phyloP scores from a whole-genome alignment of 2,329 filamentous ascomycete genomes.

The Clarireedia monteithiana region DNA sequence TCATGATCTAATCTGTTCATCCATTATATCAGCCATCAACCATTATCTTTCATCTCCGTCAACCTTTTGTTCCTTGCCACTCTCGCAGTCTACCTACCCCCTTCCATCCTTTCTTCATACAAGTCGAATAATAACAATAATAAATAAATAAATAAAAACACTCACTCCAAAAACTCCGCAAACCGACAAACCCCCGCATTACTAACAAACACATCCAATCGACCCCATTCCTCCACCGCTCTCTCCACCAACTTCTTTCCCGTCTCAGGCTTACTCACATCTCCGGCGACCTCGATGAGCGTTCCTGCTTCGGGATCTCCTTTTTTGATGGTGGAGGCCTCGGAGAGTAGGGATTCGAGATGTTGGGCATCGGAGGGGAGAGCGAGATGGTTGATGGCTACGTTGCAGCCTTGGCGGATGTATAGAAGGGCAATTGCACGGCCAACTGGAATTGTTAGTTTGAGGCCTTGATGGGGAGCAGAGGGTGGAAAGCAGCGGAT shows the following conservation, averaged over 20 bases:
- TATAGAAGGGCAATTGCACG: slow-evolving; percentile 77
- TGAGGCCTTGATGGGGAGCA: slow-evolving; percentile 15
- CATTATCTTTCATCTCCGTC: not conserved
- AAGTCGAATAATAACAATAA: not conserved
- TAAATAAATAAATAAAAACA: slow-evolving; percentile 12
- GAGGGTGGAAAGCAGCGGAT: slow-evolving; percentile 39
- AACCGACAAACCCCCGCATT: slow-evolving; percentile 89
- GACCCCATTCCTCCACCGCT: slow-evolving; percentile 53
- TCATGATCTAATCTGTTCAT: slow-evolving; percentile 50
- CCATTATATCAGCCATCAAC: not conserved
- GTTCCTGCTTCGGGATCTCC: slow-evolving; percentile 36
- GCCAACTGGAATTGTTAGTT: slow-evolving; percentile 46
- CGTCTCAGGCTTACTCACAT: slow-evolving; percentile 68
- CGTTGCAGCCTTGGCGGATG: slow-evolving; percentile 66
- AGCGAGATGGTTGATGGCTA: slow-evolving; percentile 74
- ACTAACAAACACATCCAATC: slow-evolving; percentile 72
- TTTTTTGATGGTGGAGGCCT: slow-evolving; percentile 41
- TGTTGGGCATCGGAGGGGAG: slow-evolving; percentile 43
- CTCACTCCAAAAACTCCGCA: slow-evolving; percentile 70
- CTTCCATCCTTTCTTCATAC: not conserved
- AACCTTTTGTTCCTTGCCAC: not conserved
- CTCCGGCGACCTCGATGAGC: slow-evolving; percentile 64
- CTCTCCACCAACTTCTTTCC: slow-evolving; percentile 58
- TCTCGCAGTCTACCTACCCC: not conserved
- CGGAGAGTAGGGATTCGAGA: slow-evolving; percentile 44